phyloP scores from a whole-genome alignment of 768 basidiomycete species.

The Lentinula edodes region DNA sequence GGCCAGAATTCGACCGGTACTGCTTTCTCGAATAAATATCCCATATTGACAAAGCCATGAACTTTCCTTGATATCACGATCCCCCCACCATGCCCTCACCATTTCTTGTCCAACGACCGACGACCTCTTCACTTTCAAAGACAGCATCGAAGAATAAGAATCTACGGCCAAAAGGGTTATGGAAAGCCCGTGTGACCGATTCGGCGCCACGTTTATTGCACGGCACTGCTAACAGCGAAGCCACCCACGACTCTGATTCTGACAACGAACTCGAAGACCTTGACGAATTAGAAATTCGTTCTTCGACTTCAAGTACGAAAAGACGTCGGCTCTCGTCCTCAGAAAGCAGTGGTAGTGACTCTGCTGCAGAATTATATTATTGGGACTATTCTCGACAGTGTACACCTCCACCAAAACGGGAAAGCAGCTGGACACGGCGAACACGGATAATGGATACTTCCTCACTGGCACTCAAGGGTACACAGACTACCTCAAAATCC shows the following conservation, averaged over 20 bases:
- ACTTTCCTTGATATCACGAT: conserved; percentile 1
- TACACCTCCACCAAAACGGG: conserved; percentile 19
- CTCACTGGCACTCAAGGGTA: conserved; percentile 23
- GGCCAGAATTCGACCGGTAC: conserved; percentile 6
- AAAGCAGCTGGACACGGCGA: conserved; percentile 25
- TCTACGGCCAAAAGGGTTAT: conserved; percentile 34
- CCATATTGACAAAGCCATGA: conserved; percentile 5
- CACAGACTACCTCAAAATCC: conserved; percentile 10
- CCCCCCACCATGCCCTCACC: conserved; percentile 1
- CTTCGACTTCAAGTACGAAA: background rate
- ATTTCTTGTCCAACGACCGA: background rate
- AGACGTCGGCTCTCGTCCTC: conserved; percentile 1
- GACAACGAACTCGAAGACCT: conserved; percentile 15
- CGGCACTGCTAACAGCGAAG: conserved; percentile 8
- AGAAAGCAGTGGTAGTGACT: background rate
- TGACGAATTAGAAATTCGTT: conserved; percentile 8
- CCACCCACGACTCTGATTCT: conserved; percentile 14
- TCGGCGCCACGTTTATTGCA: conserved; percentile 18
- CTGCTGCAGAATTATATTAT: conserved; percentile 17
- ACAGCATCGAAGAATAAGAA: background rate
- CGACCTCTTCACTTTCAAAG: background rate
- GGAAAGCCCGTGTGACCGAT: conserved; percentile 35
- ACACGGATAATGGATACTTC: conserved; percentile 37
- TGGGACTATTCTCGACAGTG: conserved; percentile 32
- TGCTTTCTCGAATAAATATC: conserved; percentile 5